These are phyloP conservation scores for Carex arenaria DNA, from an alignment of 202 grass and related monocot genomes.

Conservation along the genomic window DNA sequence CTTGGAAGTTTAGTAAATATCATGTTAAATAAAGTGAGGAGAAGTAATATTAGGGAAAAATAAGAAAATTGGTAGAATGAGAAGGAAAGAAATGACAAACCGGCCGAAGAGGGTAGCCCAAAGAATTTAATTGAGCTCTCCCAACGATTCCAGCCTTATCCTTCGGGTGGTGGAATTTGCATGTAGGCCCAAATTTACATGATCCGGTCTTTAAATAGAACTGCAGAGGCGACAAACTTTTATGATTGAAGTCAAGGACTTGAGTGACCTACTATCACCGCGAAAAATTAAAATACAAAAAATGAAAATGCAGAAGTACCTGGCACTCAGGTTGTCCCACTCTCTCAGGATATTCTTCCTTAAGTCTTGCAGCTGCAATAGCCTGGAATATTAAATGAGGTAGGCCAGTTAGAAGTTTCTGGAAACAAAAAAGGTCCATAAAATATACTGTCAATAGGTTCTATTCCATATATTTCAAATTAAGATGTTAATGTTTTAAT, in stretches of 20 bases:
- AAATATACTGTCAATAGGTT: background rate
- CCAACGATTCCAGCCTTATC: slow-evolving; percentile 92
- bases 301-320: slow-evolving; percentile 37
- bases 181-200: slow-evolving; percentile 98
- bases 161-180: slow-evolving; percentile 97
- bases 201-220: slow-evolving; percentile 92
- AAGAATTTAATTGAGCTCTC: slow-evolving; percentile 66
- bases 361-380: slow-evolving; percentile 97
- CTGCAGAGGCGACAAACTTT: slow-evolving; percentile 21
- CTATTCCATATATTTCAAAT: background rate
- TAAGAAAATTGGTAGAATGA: background rate
- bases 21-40: background rate
- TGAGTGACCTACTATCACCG: background rate
- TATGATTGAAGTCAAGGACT: background rate
- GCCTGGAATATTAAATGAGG: slow-evolving; percentile 52
- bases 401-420: slow-evolving; percentile 15
- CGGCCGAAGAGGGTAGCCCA: slow-evolving; percentile 88
- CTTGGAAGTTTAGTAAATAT: slow-evolving; percentile 18
- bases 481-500: background rate
- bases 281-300: background rate
- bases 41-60: background rate
- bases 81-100: slow-evolving; percentile 44
- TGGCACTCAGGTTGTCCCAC: slow-evolving; percentile 94
- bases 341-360: slow-evolving; percentile 98
- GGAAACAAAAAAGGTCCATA: background rate